phyloP scores from a whole-genome alignment of 768 basidiomycete species.

The Pisolithus orientalis region DNA sequence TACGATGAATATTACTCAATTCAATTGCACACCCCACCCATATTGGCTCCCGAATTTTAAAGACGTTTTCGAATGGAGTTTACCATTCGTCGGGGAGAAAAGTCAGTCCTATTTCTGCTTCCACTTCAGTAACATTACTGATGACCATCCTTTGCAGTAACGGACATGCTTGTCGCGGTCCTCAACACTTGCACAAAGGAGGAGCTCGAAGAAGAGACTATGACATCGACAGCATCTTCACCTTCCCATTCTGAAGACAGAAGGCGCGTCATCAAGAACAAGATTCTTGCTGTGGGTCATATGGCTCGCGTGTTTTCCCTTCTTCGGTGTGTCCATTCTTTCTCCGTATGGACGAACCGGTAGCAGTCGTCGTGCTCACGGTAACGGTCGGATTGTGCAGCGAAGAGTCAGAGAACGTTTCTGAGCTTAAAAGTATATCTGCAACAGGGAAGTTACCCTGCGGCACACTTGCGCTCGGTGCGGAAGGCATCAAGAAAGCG shows the following conservation, averaged over 20 bases:
- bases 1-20: conserved; percentile 92
- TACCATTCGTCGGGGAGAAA: conserved; percentile 96
- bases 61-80: conserved; percentile 97
- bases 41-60: conserved; percentile 98
- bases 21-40: conserved; percentile 73
- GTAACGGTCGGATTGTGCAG: conserved; percentile 2
- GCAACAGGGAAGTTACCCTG: conserved; percentile 45
- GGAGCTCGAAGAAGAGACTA: conserved; percentile 76
- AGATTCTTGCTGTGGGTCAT: conserved; percentile 63
- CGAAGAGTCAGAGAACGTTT: conserved; percentile 67
- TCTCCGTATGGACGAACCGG: background rate
- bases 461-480: conserved; percentile 53
- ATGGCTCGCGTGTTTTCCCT: conserved; percentile 66
- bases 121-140: background rate
- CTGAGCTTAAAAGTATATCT: conserved; percentile 62
- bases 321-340: conserved; percentile 41
- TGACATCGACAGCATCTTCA: conserved; percentile 27
- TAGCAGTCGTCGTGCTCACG: background rate
- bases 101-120: conserved; percentile 45
- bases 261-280: conserved; percentile 60
- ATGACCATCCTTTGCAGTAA: conserved; percentile 49
- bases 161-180: conserved; percentile 96
- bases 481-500: conserved; percentile 68
- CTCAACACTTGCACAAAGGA: conserved; percentile 94
- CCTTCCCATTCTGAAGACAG: conserved; percentile 28